Evolutionary conservation across 2,329 filamentous ascomycete species (phyloP), one percentile per base, ranked within the genome.

Genomic region (Macrophomina phaseolina): DNA sequence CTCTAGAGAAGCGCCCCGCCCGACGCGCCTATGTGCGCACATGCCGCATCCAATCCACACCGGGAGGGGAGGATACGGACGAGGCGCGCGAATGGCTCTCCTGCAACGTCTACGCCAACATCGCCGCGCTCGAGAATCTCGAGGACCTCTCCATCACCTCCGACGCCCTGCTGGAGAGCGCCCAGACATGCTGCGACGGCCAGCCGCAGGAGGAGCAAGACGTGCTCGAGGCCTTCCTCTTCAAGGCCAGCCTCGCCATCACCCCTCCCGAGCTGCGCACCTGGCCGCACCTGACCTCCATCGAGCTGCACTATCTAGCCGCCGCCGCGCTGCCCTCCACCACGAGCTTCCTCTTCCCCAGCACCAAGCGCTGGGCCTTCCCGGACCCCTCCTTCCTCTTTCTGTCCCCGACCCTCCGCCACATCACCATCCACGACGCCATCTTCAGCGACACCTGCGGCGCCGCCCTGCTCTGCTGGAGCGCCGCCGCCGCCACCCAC

Each of bases 221-320:
- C 52, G 52, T 38, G 4, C 52, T 55, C 16, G 34, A 55, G 34
- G 52, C n/a, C 34, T 55, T 55, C 34, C 32, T 55, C 52, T 55
- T 55, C 52, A 55, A 55, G 7, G 52, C 32, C 52, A 55, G 49
- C 34, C 34, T 55, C 8, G n/a, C 16, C 52, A n/a, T 52, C 14
- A 34, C 52, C 7, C 52, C 34, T 9, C 52, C 34, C 1, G 34
- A 55, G 14, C 52, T 55, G 4, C 32, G 52, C 9, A 55, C 34
- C 8, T 55, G 32, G 34, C 52, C 32, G 16, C 32, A 55, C 52
- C 52, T 55, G 2, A 55, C 34, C 5, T 55, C 52, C 16, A 38
- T 55, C 52, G 34, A 18, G 32, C 52, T 55, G 2, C 52, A 55
- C 14, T 55, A 38, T 30, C 52, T 55, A 16, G 52, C 52, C 32